Conservation (phyloP, 176 grass and related monocot species). For the Avena insularis region DNA sequence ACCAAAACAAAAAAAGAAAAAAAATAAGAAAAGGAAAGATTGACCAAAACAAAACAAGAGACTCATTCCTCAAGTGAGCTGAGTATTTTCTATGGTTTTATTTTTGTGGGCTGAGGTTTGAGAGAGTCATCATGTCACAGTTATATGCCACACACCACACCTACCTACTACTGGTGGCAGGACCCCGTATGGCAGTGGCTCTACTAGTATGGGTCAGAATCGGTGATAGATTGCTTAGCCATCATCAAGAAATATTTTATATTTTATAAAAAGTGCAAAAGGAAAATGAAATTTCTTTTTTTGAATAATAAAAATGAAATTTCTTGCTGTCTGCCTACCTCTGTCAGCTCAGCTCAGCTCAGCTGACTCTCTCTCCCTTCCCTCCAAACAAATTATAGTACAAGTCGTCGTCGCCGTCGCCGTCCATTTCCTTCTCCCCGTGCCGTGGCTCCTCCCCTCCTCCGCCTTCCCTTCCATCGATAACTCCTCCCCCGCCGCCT, state of each 20-base stretch:
- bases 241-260: neutral
- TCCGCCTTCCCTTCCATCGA: neutral
- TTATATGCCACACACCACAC: neutral
- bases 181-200: neutral
- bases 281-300: neutral
- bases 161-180: neutral
- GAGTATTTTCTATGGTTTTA: neutral
- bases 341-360: slow-evolving; percentile 27
- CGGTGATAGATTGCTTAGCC: neutral
- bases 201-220: neutral
- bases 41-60: neutral
- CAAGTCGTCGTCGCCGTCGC: neutral
- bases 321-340: neutral
- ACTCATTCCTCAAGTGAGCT: neutral
- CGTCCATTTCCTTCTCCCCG: neutral
- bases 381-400: neutral
- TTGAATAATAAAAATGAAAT: neutral
- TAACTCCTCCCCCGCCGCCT: neutral
- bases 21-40: neutral
- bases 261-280: too few relatives aligned
- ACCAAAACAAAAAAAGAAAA: neutral
- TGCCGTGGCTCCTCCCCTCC: neutral
- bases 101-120: neutral
- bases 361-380: neutral
- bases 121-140: neutral